phyloP scores from a whole-genome alignment of 2,329 filamentous ascomycete species.

The Fusarium buxicola region DNA sequence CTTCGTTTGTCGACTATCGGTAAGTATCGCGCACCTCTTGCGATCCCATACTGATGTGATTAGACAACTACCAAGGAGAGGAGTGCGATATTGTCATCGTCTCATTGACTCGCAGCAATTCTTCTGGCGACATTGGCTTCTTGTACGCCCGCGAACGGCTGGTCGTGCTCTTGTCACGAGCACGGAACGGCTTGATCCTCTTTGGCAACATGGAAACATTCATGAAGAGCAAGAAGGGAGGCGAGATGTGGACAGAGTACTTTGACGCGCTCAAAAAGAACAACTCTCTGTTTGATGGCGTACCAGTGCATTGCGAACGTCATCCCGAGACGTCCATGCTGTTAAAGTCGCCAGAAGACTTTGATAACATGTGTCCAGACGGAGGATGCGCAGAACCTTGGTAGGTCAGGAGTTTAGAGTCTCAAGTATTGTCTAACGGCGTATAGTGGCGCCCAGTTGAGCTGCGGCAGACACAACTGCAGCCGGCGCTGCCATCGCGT shows the following conservation, averaged over 20 bases:
- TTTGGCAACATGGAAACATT: slow-evolving; percentile 78
- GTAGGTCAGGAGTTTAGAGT: slow-evolving; percentile 52
- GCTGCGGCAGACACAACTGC: slow-evolving; percentile 71
- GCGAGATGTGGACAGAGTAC: slow-evolving; percentile 65
- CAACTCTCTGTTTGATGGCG: slow-evolving; percentile 67
- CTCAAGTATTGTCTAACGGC: neutral
- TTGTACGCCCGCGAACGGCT: slow-evolving; percentile 73
- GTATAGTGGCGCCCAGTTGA: slow-evolving; percentile 60
- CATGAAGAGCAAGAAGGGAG: slow-evolving; percentile 59
- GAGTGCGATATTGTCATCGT: slow-evolving; percentile 79
- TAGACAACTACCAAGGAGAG: slow-evolving; percentile 84
- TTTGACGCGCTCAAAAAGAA: slow-evolving; percentile 66
- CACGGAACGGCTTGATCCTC: slow-evolving; percentile 73
- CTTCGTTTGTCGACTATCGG: slow-evolving; percentile 77
- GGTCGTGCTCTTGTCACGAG: slow-evolving; percentile 77
- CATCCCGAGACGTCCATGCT: slow-evolving; percentile 64
- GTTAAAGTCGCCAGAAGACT: slow-evolving; percentile 65
- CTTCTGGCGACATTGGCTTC: slow-evolving; percentile 74
- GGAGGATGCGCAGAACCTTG: slow-evolving; percentile 75
- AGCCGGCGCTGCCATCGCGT: slow-evolving; percentile 71
- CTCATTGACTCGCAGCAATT: slow-evolving; percentile 76
- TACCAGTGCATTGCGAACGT: slow-evolving; percentile 69
- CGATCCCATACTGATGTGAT: neutral
- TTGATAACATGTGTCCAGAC: slow-evolving; percentile 72
- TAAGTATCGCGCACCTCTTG: slow-evolving; percentile 50